phyloP scores from a whole-genome alignment of 225 moss, liverwort and hornwort species.

The Neckera pumila region DNA sequence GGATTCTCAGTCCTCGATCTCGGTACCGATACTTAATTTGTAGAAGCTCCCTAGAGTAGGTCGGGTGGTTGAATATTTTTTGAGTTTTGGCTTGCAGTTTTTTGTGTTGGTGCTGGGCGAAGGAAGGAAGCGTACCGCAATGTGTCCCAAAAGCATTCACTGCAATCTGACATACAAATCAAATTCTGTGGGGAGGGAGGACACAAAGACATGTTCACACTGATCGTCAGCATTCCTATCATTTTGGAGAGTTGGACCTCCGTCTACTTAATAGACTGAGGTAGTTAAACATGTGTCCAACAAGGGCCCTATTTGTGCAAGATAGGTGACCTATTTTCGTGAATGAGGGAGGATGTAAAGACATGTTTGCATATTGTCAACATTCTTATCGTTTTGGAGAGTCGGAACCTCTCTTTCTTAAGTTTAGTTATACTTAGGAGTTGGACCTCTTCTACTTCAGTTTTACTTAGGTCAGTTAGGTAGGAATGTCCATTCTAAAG shows the following conservation, averaged over 20 bases:
- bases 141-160: background rate
- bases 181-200: background rate
- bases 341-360: too few species aligned
- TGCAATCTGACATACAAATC: background rate
- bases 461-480: too few species aligned
- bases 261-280: background rate
- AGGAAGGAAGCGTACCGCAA: background rate
- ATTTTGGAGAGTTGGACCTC: background rate
- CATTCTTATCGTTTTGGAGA: too few species aligned
- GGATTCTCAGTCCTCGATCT: background rate
- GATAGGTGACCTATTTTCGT: too few species aligned
- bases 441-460: too few species aligned
- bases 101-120: background rate
- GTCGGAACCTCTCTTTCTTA: too few species aligned
- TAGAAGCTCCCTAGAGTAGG: background rate
- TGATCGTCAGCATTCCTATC: background rate
- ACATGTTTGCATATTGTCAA: too few species aligned
- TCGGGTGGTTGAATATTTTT: too few species aligned
- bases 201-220: background rate
- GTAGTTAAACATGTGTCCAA: too few species aligned
- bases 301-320: too few species aligned
- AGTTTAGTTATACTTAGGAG: too few species aligned
- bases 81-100: too few species aligned
- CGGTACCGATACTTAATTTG: background rate
- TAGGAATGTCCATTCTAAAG: background rate